Conservation (phyloP, 2,329 filamentous ascomycete genomes). For the Trichoderma guizhouense region DNA sequence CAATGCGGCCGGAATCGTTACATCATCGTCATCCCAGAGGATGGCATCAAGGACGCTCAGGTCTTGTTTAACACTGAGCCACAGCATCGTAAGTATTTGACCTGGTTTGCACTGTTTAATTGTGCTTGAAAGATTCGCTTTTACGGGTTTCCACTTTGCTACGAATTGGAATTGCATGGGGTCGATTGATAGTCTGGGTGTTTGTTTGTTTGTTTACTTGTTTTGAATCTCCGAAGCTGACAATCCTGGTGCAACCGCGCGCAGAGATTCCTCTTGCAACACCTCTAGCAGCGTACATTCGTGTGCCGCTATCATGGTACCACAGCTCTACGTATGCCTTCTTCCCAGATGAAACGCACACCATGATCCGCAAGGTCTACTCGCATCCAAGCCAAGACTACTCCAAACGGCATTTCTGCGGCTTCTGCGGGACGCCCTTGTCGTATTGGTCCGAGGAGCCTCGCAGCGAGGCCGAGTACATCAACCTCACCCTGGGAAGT, state of each 20-base stretch:
- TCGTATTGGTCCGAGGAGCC: constrained; percentile 79
- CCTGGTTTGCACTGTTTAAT: neutral
- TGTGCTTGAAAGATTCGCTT: neutral
- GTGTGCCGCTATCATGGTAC: constrained; percentile 79
- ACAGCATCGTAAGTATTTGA: constrained; percentile 62
- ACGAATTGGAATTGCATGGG: neutral
- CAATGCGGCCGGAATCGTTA: constrained; percentile 85
- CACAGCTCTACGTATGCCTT: constrained; percentile 70
- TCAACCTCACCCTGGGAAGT: constrained; percentile 78
- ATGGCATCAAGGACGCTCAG: constrained; percentile 54
- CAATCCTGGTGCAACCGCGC: constrained; percentile 23
- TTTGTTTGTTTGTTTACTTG: neutral
- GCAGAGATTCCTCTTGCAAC: constrained; percentile 64
- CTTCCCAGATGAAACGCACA: constrained; percentile 72
- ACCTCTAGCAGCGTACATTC: constrained; percentile 76
- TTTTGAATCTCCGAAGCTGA: neutral
- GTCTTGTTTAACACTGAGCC: constrained; percentile 73
- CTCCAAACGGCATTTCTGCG: constrained; percentile 78
- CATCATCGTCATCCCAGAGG: constrained; percentile 64
- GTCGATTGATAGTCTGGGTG: neutral
- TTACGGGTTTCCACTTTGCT: too few relatives aligned
- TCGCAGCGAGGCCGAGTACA: constrained; percentile 67
- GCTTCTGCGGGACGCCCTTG: constrained; percentile 84
- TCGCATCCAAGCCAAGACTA: constrained; percentile 55
- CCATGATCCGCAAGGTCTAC: constrained; percentile 64